Conservation (phyloP, 2,329 filamentous ascomycete genomes). For the Curvularia sp. region DNA sequence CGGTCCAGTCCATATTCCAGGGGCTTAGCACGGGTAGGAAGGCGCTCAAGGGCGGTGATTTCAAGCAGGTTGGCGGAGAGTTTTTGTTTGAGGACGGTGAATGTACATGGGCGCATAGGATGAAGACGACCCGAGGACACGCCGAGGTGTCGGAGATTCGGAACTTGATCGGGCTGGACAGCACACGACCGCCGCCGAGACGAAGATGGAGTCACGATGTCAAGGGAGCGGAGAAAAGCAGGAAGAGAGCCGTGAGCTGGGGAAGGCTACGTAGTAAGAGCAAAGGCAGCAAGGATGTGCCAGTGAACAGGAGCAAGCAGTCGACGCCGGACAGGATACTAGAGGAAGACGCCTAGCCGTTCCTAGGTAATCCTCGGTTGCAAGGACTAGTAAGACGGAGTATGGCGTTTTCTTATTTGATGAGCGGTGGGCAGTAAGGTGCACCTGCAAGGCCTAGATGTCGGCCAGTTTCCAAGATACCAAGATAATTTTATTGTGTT, state of each 20-base stretch:
- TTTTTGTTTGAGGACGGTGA: conserved; percentile 77
- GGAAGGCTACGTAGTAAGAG: conserved; percentile 37
- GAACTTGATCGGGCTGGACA: conserved; percentile 63
- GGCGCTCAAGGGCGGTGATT: conserved; percentile 69
- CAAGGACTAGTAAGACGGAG: conserved; percentile 3
- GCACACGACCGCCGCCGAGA: conserved; percentile 35
- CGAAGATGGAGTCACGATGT: conserved; percentile 48
- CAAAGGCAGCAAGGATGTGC: conserved; percentile 27
- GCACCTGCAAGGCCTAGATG: background rate
- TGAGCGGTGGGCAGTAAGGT: background rate
- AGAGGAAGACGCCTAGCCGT: conserved; percentile 28
- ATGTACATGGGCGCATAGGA: conserved; percentile 81
- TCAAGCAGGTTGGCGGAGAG: conserved; percentile 76
- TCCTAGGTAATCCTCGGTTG: conserved; percentile 13
- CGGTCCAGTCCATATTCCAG: conserved; percentile 65
- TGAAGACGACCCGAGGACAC: conserved; percentile 81
- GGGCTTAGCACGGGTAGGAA: conserved; percentile 66
- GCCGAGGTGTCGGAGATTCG: conserved; percentile 72
- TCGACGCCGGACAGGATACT: conserved; percentile 32
- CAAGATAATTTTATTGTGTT: conserved; percentile 1
- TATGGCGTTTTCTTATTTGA: background rate
- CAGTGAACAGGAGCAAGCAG: conserved; percentile 17
- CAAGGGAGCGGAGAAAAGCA: conserved; percentile 32
- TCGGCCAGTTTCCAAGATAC: conserved; percentile 2
- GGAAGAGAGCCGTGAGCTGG: conserved; percentile 41